Percentiles rank a stretch among this genome's conserved stretches.
Evolutionary conservation across 2,329 filamentous ascomycete genomes (phyloP).

Genomic region (Triangularia setosa): DNA sequence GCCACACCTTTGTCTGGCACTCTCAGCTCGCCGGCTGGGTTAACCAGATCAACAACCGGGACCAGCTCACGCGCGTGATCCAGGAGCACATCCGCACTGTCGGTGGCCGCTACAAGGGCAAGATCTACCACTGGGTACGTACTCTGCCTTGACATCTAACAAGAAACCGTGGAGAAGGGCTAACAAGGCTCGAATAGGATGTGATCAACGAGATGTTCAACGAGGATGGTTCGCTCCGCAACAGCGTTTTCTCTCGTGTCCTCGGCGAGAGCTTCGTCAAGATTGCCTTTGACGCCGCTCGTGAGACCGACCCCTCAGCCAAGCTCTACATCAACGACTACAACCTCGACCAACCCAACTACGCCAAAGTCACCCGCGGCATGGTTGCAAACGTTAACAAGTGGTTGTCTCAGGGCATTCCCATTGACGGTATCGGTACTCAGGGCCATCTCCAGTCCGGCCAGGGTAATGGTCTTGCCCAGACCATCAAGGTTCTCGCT

Average conservation of each 20-base stretch:
- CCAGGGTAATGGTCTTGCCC: slow-evolving; percentile 41
- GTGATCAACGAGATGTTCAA: slow-evolving; percentile 64
- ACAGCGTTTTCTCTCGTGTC: slow-evolving; percentile 62
- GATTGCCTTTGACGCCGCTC: slow-evolving; percentile 67
- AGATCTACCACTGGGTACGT: slow-evolving; percentile 54
- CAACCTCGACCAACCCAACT: slow-evolving; percentile 59
- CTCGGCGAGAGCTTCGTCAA: slow-evolving; percentile 67
- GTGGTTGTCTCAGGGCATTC: slow-evolving; percentile 58
- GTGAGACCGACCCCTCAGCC: slow-evolving; percentile 60
- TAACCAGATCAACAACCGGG: slow-evolving; percentile 47
- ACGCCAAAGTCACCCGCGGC: slow-evolving; percentile 52
- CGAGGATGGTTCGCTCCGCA: slow-evolving; percentile 56
- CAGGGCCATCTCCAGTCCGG: slow-evolving; percentile 52
- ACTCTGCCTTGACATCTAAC: neutral
- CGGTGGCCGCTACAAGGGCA: slow-evolving; percentile 58
- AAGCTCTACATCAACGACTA: slow-evolving; percentile 76
- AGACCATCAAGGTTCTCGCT: slow-evolving; percentile 51
- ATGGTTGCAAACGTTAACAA: slow-evolving; percentile 59
- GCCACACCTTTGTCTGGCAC: slow-evolving; percentile 66
- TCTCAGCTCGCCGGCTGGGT: slow-evolving; percentile 59
- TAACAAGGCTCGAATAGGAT: slow-evolving; percentile 37
- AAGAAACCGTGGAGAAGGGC: neutral
- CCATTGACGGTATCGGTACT: slow-evolving; percentile 62
- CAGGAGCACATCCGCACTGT: slow-evolving; percentile 57
- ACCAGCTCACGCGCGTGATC: slow-evolving; percentile 51